These are phyloP conservation scores for Corchorus capsularis DNA, from an alignment of 345 rosid genomes.

Conservation along the genomic window DNA sequence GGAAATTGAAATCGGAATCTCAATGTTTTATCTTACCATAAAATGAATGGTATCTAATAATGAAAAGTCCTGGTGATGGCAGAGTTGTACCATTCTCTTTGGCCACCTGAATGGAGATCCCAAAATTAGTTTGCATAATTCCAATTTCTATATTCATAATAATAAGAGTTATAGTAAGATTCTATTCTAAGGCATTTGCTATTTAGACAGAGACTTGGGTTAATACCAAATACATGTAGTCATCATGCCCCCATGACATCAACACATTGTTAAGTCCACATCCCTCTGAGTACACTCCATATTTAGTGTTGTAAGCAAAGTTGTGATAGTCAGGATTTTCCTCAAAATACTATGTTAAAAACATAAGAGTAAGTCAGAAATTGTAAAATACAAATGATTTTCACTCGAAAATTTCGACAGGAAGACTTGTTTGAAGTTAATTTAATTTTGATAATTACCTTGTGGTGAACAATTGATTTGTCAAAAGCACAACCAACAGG, in stretches of 20 bases:
- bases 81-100: constrained; percentile 55
- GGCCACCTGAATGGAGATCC: constrained; percentile 46
- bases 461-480: constrained; percentile 72
- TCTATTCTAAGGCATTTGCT: not conserved
- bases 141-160: not conserved
- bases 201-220: not conserved
- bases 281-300: constrained; percentile 55
- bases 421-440: not conserved
- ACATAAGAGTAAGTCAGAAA: not conserved
- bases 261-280: constrained; percentile 59
- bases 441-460: constrained; percentile 37
- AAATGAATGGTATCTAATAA: constrained; percentile 70
- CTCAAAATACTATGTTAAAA: constrained; percentile 46
- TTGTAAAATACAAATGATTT: not conserved
- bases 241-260: constrained; percentile 80
- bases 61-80: constrained; percentile 69
- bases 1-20: not conserved
- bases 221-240: constrained; percentile 70
- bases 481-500: constrained; percentile 90
- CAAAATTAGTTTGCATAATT: not conserved
- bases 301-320: constrained; percentile 50
- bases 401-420: not conserved
- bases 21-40: constrained; percentile 36
- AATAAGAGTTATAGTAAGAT: no score
- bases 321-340: constrained; percentile 57